Base-by-base conservation (phyloP, 2,329 filamentous ascomycete species). In the Pleomassaria siparia region DNA sequence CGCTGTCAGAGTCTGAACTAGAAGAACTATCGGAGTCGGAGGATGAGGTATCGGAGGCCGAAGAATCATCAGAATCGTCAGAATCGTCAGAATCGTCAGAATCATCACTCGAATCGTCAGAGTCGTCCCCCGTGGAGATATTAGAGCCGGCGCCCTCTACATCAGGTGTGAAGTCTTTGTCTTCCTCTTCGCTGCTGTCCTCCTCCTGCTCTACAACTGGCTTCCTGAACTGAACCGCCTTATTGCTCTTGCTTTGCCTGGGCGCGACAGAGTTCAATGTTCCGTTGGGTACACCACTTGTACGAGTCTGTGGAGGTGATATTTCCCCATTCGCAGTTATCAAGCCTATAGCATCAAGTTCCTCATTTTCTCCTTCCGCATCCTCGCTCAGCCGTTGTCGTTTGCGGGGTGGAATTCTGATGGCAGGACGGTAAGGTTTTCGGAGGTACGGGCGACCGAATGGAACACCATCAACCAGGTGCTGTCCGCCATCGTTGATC, bases 381-480 rank as follows among this genome's bases (percentile, higher is more conserved):
- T 72, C 73, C 7, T 64, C 43, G 18, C 44, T 15, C 15, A 68
- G 36, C 33, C 63, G 59, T 29, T 78, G 80, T 58, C 81, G 80
- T 66, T 94, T 95, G 52, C 85, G 80, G 1, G 90, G 85, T 0
- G 88, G 88, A 13, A 95, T 88, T 11, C 78, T 74, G 30, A 95
- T 74, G 0, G 80, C 67, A 1, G 90, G 90, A 39, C 90, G 80
- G 47, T 78, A 78, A 7, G 77, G 76, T 0, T 72, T 64, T 50
- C 81, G 81, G 8, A 92, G 73, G 62, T 84, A 84, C 1, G 87
- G 85, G 50, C 86, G 81, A 2, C 92, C 91, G 66, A 92, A 96
- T 0, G 90, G 82, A 16, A 96, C 77, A 3, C 92, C 91, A 66
- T 97, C 92, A 10, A 94, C 80, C 5, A 96, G 77, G 64, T 91